Evolutionary conservation across 2,329 filamentous ascomycete genomes (phyloP).

Genomic region (Fonsecaea monophora): DNA sequence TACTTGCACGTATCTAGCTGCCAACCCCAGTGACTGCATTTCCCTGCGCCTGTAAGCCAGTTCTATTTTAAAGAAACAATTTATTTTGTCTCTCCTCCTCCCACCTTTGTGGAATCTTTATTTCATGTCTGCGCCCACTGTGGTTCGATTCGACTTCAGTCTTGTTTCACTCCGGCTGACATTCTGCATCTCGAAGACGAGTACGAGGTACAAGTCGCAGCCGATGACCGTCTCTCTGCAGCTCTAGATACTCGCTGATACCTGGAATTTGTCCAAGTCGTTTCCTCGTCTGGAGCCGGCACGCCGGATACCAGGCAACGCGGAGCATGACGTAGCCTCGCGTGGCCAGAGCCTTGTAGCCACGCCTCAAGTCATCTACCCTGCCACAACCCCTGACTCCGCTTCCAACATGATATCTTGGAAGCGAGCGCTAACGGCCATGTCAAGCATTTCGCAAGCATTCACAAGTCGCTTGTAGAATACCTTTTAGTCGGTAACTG

Average conservation of each 20-base stretch:
- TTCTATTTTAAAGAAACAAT: conserved; percentile 8
- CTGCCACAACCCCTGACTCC: not conserved
- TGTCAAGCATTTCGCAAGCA: not conserved
- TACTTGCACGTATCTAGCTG: not conserved
- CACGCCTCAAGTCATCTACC: not conserved
- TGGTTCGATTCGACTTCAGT: not conserved
- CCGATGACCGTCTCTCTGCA: not conserved
- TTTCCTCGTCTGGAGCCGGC: not conserved
- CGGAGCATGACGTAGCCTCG: conserved; percentile 1
- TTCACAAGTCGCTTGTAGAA: not conserved
- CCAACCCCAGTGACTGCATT: not conserved
- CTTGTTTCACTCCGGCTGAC: not conserved
- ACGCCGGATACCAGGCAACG: not conserved
- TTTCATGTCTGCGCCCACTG: not conserved
- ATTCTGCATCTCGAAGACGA: not conserved
- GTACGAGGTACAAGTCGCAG: not conserved
- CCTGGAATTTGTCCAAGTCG: not conserved
- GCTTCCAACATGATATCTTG: not conserved
- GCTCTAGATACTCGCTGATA: not conserved
- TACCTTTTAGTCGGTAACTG: not conserved
- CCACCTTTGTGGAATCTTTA: not conserved
- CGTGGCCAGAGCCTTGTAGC: not conserved
- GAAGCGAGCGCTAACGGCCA: not conserved
- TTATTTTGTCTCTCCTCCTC: conserved; percentile 1
- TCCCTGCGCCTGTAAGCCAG: not conserved